These are phyloP conservation scores for Verticillium albo-atrum DNA, from an alignment of 2,329 filamentous ascomycete species.

Conservation along the genomic window DNA sequence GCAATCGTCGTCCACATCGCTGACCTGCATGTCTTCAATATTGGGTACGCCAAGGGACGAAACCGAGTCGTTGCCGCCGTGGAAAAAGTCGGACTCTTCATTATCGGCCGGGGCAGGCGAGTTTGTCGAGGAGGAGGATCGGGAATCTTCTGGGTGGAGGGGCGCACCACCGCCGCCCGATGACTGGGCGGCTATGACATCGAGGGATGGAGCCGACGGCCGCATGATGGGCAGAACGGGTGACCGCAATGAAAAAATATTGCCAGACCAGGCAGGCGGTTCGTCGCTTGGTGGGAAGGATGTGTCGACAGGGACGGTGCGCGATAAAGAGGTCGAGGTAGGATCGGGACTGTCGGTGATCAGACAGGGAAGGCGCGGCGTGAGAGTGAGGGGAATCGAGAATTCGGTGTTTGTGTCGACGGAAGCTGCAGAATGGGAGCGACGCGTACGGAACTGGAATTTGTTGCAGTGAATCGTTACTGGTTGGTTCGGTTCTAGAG, in stretches of 20 bases:
- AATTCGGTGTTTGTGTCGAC: conserved; percentile 2
- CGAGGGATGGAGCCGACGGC: conserved; percentile 20
- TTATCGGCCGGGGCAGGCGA: conserved; percentile 74
- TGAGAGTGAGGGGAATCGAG: conserved; percentile 4
- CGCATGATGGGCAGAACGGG: conserved; percentile 14
- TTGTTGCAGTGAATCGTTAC: too few relatives aligned
- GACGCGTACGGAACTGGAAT: neutral
- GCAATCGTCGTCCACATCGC: conserved; percentile 59
- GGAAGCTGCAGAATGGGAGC: neutral
- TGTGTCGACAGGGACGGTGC: neutral
- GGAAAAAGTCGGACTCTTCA: conserved; percentile 92
- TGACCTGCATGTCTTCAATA: conserved; percentile 68
- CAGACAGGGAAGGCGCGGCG: neutral
- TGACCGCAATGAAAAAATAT: neutral
- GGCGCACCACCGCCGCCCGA: conserved; percentile 16
- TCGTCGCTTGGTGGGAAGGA: neutral
- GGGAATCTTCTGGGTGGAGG: conserved; percentile 44
- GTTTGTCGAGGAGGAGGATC: conserved; percentile 65
- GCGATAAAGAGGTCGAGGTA: conserved; percentile 2
- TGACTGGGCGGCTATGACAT: conserved; percentile 18
- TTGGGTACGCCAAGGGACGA: conserved; percentile 83
- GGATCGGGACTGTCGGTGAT: conserved; percentile 5
- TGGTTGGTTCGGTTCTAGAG: neutral
- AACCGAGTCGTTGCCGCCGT: conserved; percentile 83
- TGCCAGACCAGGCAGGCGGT: neutral